Percentiles rank a stretch among this genome's conserved stretches.
These are phyloP conservation scores for Ogataea methylovora DNA, from an alignment of 805 yeast species.

Conservation along the genomic window DNA sequence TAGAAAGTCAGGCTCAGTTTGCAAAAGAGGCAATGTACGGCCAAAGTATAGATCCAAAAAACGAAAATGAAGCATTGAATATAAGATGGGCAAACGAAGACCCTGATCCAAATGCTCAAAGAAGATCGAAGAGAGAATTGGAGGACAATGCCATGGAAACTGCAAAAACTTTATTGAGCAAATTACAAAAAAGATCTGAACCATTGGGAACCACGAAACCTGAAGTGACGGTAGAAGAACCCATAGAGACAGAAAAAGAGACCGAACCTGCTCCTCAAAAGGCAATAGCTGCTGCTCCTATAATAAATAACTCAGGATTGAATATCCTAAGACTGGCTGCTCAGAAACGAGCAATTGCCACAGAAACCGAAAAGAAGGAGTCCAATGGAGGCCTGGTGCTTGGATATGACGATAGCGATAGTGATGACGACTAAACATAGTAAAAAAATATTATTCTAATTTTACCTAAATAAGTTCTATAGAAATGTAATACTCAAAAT, in stretches of 20 bases:
- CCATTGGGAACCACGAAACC: conserved; percentile 13
- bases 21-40: conserved; percentile 92
- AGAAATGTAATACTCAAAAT: neutral
- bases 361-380: conserved; percentile 2
- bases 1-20: conserved; percentile 79
- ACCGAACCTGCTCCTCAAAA: neutral
- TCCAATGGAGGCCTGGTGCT: neutral
- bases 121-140: conserved; percentile 37
- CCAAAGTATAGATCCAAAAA: conserved; percentile 47
- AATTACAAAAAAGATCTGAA: conserved; percentile 20
- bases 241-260: conserved; percentile 6
- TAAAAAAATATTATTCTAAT: neutral
- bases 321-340: conserved; percentile 5
- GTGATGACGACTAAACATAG: conserved; percentile 2
- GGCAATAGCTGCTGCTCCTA: conserved; percentile 1
- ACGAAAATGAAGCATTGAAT: conserved; percentile 56
- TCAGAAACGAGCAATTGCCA: too few relatives aligned
- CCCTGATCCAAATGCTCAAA: conserved; percentile 64
- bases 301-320: conserved; percentile 2
- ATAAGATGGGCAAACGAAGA: conserved; percentile 89
- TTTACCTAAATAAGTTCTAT: conserved; percentile 1
- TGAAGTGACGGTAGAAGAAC: conserved; percentile 18
- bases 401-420: conserved; percentile 4
- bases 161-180: conserved; percentile 35
- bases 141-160: conserved; percentile 50